These are phyloP conservation scores for Pachysandra terminalis DNA, from an alignment of 164 flowering plant species.

Conservation along the genomic window DNA sequence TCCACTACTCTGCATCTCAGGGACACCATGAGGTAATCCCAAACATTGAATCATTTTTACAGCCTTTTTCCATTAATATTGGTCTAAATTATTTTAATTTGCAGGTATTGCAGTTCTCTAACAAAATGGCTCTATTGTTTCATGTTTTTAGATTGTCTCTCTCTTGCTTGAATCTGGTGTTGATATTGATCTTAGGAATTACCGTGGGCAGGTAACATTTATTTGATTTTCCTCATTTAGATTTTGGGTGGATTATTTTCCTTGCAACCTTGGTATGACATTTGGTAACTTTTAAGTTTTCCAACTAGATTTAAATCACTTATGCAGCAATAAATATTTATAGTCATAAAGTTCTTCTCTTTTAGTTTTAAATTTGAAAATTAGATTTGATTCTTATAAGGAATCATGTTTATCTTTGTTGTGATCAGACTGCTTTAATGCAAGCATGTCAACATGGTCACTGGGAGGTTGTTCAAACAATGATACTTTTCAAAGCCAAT, in stretches of 20 bases:
- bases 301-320: background rate
- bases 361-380: background rate
- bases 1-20: slow-evolving; percentile 94
- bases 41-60: background rate
- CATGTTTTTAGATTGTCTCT: slow-evolving; percentile 58
- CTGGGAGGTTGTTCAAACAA: slow-evolving; percentile 94
- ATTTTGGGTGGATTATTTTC: background rate
- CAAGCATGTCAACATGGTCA: slow-evolving; percentile 99
- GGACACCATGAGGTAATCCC: slow-evolving; percentile 87
- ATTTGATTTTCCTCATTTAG: background rate
- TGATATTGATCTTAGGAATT: slow-evolving; percentile 86
- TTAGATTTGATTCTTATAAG: background rate
- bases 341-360: background rate
- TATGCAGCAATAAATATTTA: too few species aligned
- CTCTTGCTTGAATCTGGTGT: slow-evolving; percentile 87
- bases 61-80: background rate
- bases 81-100: background rate
- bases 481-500: slow-evolving; percentile 75
- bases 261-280: background rate
- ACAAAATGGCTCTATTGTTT: slow-evolving; percentile 1
- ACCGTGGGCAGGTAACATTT: slow-evolving; percentile 80
- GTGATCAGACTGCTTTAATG: slow-evolving; percentile 91
- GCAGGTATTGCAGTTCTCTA: background rate
- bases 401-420: slow-evolving; percentile 5
- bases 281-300: too few species aligned